Evolutionary conservation across 2,329 filamentous ascomycete species (phyloP).

Genomic region (Nemania bipapillata): DNA sequence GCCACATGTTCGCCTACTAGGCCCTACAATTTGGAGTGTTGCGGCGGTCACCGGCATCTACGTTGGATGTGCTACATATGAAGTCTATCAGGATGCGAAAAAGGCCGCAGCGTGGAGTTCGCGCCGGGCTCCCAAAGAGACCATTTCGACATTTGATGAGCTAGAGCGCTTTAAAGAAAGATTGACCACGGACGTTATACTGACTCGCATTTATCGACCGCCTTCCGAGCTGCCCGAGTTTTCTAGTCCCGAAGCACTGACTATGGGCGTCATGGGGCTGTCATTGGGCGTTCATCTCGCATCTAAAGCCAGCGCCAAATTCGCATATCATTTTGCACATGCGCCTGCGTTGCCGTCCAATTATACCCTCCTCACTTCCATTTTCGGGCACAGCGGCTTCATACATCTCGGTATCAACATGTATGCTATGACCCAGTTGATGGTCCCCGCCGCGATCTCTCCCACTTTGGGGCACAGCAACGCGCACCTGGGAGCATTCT

Average conservation of each 20-base stretch:
- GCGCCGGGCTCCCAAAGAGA: not conserved
- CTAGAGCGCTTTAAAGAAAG: constrained; percentile 27
- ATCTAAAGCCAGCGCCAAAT: constrained; percentile 8
- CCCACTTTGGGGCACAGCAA: constrained; percentile 38
- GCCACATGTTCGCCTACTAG: constrained; percentile 40
- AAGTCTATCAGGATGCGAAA: constrained; percentile 43
- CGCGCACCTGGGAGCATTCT: constrained; percentile 48
- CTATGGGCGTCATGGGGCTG: constrained; percentile 33
- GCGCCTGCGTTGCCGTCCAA: constrained; percentile 35
- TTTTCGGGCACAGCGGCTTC: constrained; percentile 43
- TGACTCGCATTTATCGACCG: not conserved
- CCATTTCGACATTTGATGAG: constrained; percentile 36
- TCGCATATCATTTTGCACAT: constrained; percentile 35
- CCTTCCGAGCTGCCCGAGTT: constrained; percentile 22
- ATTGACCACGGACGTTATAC: not conserved
- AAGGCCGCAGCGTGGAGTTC: constrained; percentile 16
- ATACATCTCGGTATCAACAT: constrained; percentile 43
- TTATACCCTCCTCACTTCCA: constrained; percentile 47
- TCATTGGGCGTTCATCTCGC: constrained; percentile 33
- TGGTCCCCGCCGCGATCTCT: constrained; percentile 26
- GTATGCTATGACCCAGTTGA: constrained; percentile 39
- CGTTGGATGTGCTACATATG: constrained; percentile 45
- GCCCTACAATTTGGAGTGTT: constrained; percentile 44
- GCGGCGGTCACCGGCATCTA: constrained; percentile 43
- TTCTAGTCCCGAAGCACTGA: constrained; percentile 30